These are phyloP conservation scores for Dalechampia spathulata DNA, from an alignment of 441 rosid genomes.

Conservation along the genomic window DNA sequence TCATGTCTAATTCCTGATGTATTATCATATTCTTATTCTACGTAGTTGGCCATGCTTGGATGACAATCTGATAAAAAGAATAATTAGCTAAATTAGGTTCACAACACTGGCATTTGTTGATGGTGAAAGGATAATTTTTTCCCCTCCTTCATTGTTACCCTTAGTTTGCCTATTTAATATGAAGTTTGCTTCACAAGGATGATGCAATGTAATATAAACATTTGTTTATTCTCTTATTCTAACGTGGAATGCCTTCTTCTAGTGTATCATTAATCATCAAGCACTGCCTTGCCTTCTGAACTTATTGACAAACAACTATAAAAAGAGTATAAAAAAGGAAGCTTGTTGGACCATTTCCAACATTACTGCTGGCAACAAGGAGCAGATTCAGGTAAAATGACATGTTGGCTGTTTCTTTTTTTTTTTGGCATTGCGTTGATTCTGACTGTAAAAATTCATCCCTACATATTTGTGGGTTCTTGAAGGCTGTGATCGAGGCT, in stretches of 20 bases:
- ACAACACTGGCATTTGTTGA: no score
- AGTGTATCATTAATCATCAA: slow-evolving; percentile 66
- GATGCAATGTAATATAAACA: not conserved
- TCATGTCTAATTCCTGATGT: no score
- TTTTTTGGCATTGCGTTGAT: slow-evolving; percentile 4
- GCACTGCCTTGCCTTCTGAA: slow-evolving; percentile 66
- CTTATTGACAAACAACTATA: slow-evolving; percentile 55
- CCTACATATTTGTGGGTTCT: not conserved
- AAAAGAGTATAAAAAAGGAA: slow-evolving; percentile 89
- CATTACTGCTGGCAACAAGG: slow-evolving; percentile 87
- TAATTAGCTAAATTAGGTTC: no score
- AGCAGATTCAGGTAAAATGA: slow-evolving; percentile 69
- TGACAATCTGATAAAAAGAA: no score
- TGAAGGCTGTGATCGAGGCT: slow-evolving; percentile 69
- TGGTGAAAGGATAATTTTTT: no score
- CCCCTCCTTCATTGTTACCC: no score
- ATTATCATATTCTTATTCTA: no score
- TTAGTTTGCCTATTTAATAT: not conserved
- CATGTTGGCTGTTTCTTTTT: not conserved
- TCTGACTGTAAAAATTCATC: not conserved
- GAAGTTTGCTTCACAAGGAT: not conserved
- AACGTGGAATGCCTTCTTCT: slow-evolving; percentile 11
- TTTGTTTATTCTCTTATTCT: not conserved
- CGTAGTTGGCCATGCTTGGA: no score
- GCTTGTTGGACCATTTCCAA: slow-evolving; percentile 97